Base-by-base conservation (phyloP, 768 basidiomycete genomes). In the Artomyces pyxidatus region DNA sequence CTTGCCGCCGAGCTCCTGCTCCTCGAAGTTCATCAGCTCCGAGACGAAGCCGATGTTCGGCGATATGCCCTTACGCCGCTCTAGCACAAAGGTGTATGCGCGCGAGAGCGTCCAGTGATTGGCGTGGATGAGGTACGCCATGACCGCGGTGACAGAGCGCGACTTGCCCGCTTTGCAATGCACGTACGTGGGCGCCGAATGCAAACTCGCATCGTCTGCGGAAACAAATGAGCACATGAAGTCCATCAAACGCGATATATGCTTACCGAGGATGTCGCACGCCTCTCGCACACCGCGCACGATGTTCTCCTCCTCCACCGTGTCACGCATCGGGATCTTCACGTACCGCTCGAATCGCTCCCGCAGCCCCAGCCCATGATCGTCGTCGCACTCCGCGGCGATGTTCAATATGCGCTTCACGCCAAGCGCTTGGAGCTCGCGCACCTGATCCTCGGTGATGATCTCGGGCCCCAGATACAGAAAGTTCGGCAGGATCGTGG, bases 31-130 rank as follows among this genome's bases (percentile, higher is more conserved):
- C 94, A 96, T 96, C 37, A 98, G 76, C 65, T 96, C 93, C 4
- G 89, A 91, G 38, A 97, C 92, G 66, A 98, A 98, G 6, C 95
- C 95, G 54, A 98, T 95, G 62, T 96, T 97, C 9, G 94, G 95
- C 12, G 89, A 93, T 56, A 97, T 95, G 55, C 92, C 92, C 57
- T 90, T 91, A 29, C 95, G 81, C 8, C 92, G 80, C 58, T 94
- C 94, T 35, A 90, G 76, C 22, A 98, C 94, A 61, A 92, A 96
- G 0, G 84, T 70, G 63, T 97, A 98, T 1, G 95, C 91, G 30
- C 81, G 80, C 27, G 90, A 86, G 37, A 97, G 78, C 17, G 92
- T 88, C 95, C 95, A 97, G 61, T 93, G 92, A 61, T 96, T 93
- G 9, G 93, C 88, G 59, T 96, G 94, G 55, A 98, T 96, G 49